Evolutionary conservation across 139 green algal genomes (phyloP), one percentile per base, ranked within the genome.

Genomic region (Nannochloris sp.): DNA sequence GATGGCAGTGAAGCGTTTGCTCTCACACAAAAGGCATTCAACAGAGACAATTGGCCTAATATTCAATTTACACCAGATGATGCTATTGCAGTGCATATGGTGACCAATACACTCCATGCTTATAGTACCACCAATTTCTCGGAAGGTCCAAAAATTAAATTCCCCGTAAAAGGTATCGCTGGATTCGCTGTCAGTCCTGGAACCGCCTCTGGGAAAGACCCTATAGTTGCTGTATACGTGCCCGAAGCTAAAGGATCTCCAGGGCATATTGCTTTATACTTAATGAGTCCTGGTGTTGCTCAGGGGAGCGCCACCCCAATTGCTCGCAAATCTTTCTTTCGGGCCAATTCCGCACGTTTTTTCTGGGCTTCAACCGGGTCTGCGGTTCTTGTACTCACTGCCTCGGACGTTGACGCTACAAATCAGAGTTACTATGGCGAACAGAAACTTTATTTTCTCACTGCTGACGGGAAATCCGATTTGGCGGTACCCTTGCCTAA

Each of bases 391-490:
- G 85, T 87, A 32, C 64, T 89, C 37, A 85, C 86, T 7, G 81
- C 75, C n/a, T 76, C 81, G 7, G 93, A 98, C 55, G 86, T 92
- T 19, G 93, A 98, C 61, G 87, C 83, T 27, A 96, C 90, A 63
- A 97, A 97, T 66, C 78, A 92, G 65, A 87, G 65, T 47, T 93
- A 93, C 64, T 93, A 92, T 58, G 86, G 86, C n/a, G 89, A 97
- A 74, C 83, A 90, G 61, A 86, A 89, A 70, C 81, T 98, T 54
- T 89, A 97, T 80, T 98, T 83, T 68, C 64, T 98, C 48, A 39
- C 76, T 2, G 67, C 67, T 12, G 81, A 90, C 44, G 87, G 78
- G 24, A 67, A 19, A 36, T 68, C 79, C 34, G 86, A 94, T 38
- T 82, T 71, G 57, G 74, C 73, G 6, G 87, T 97, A 31, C 71